Conservation (phyloP, 139 green algal species). For the Coelastrella sp. region DNA sequence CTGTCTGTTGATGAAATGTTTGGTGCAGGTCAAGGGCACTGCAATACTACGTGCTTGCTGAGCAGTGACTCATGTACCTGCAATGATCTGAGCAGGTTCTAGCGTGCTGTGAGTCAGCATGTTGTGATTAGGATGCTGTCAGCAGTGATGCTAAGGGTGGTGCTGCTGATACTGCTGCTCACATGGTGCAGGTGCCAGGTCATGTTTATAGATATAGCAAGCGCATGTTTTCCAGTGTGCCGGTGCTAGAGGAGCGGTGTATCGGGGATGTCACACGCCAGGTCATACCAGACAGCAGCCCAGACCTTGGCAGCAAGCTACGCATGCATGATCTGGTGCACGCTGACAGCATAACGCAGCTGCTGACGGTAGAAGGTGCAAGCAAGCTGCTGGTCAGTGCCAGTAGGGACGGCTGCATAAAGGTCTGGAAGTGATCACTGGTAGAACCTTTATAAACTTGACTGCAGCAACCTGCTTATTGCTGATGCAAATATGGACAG, state of each 20-base stretch:
- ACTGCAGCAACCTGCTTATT: background rate
- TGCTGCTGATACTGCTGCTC: background rate
- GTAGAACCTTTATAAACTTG: background rate
- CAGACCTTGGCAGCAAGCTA: constrained; percentile 43
- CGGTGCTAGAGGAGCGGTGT: constrained; percentile 74
- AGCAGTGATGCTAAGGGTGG: background rate
- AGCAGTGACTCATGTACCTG: too few relatives aligned
- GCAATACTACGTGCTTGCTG: too few relatives aligned
- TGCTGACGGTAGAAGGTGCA: constrained; percentile 59
- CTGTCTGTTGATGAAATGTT: background rate
- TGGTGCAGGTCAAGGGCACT: background rate
- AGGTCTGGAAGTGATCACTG: constrained; percentile 77
- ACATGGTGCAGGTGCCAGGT: background rate
- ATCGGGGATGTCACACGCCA: background rate
- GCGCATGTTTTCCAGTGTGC: constrained; percentile 57
- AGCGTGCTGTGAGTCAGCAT: background rate
- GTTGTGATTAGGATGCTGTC: background rate
- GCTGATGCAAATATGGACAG: too few relatives aligned
- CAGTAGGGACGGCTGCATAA: constrained; percentile 83
- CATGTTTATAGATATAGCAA: constrained; percentile 63
- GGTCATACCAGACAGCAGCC: constrained; percentile 22
- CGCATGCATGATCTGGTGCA: constrained; percentile 67
- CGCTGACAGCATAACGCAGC: constrained; percentile 66
- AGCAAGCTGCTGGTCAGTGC: constrained; percentile 77
- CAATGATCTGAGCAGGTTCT: background rate